Conservation (phyloP, 371 early-diverging fungal genomes). For the Thermomucor indicae-seudaticae region DNA sequence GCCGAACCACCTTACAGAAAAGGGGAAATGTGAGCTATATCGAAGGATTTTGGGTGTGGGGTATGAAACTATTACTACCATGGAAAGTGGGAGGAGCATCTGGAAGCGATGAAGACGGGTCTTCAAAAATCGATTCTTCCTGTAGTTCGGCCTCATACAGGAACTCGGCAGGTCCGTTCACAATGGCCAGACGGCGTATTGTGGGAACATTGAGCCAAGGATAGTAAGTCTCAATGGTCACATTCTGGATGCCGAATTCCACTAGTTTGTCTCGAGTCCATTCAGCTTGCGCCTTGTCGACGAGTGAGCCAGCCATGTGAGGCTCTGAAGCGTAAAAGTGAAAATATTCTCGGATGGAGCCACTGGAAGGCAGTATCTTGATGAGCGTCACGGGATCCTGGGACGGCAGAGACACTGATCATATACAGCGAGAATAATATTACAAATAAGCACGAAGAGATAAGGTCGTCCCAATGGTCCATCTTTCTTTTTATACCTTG, state of each 20-base stretch:
- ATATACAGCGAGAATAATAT: too few species aligned
- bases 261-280: conserved; percentile 50
- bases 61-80: conserved; percentile 14
- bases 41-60: background rate
- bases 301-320: conserved; percentile 42
- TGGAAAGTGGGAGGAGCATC: conserved; percentile 57
- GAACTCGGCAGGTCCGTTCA: conserved; percentile 36
- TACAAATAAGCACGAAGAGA: too few species aligned
- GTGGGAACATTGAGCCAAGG: conserved; percentile 57
- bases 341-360: conserved; percentile 21
- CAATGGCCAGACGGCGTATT: conserved; percentile 47
- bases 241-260: conserved; percentile 46
- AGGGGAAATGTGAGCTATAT: too few species aligned
- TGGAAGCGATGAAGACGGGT: conserved; percentile 30
- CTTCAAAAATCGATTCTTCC: conserved; percentile 53
- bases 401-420: conserved; percentile 1
- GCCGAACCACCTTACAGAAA: conserved; percentile 52
- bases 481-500: too few species aligned
- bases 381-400: conserved; percentile 14
- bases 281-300: conserved; percentile 39
- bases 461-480: too few species aligned
- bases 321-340: conserved; percentile 41
- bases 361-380: conserved; percentile 24
- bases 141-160: conserved; percentile 46
- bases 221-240: conserved; percentile 52